Evolutionary conservation across 1,284 basidiomycete species (phyloP).

Genomic region (Exobasidium cylindrosporum): DNA sequence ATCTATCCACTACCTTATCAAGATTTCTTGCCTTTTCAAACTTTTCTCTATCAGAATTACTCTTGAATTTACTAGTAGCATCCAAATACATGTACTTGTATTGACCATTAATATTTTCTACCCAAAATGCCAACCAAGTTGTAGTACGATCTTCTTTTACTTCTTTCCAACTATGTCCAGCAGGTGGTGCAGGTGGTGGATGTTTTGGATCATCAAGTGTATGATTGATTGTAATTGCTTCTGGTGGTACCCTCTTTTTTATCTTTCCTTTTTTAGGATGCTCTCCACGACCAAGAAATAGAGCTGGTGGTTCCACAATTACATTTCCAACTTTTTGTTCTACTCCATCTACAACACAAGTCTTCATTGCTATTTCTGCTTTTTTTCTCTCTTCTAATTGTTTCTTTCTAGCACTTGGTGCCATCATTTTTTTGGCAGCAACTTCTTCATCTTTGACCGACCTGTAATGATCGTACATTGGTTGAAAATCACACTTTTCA

Average conservation of each 20-base stretch:
- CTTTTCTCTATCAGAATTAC: constrained; percentile 52
- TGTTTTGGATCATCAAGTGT: constrained; percentile 35
- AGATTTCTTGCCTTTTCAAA: constrained; percentile 53
- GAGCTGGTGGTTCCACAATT: constrained; percentile 91
- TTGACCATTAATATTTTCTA: constrained; percentile 52
- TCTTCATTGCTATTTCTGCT: constrained; percentile 79
- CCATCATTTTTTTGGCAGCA: constrained; percentile 85
- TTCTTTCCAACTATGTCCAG: constrained; percentile 50
- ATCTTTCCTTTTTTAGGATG: constrained; percentile 92
- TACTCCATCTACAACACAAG: constrained; percentile 84
- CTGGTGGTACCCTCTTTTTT: constrained; percentile 60
- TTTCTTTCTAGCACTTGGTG: constrained; percentile 57
- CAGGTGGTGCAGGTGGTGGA: constrained; percentile 45
- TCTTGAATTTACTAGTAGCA: constrained; percentile 51
- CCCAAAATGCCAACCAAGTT: constrained; percentile 54
- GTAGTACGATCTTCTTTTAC: constrained; percentile 51
- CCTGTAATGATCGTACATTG: constrained; percentile 83
- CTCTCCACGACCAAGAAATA: constrained; percentile 95
- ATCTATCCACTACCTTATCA: constrained; percentile 46
- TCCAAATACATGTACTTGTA: constrained; percentile 55
- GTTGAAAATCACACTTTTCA: constrained; percentile 84
- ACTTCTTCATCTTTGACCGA: constrained; percentile 70
- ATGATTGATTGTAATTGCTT: constrained; percentile 55
- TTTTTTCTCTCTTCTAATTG: constrained; percentile 81
- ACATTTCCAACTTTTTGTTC: constrained; percentile 99